Percentiles rank a stretch among this genome's conserved stretches.
phyloP scores from a whole-genome alignment of 352 stramenopile species.

The Phytophthora aleatoria region DNA sequence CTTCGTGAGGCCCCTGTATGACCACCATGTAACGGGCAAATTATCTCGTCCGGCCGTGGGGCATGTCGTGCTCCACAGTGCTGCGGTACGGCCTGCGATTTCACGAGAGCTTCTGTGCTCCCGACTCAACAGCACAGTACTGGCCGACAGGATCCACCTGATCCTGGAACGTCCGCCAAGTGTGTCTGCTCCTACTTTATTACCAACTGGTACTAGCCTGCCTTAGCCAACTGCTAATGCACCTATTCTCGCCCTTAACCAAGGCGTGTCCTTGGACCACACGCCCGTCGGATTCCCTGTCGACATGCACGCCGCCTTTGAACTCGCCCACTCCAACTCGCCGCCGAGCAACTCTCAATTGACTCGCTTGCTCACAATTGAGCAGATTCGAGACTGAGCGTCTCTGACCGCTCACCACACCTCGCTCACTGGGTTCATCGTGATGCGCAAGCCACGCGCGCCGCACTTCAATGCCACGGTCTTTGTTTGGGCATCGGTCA shows the following conservation, averaged over 20 bases:
- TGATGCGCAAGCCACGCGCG: no score
- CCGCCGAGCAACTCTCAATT: no score
- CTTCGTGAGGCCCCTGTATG: no score
- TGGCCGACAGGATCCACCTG: not conserved
- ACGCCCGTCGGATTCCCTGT: not conserved
- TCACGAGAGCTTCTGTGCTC: not conserved
- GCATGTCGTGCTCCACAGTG: not conserved
- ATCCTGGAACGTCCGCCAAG: not conserved
- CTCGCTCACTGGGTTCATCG: no score
- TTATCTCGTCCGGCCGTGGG: not conserved
- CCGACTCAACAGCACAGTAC: no score
- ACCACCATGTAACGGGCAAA: not conserved
- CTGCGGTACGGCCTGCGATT: not conserved
- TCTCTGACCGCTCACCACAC: no score
- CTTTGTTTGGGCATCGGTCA: no score
- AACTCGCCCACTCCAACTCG: not conserved
- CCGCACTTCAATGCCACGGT: no score
- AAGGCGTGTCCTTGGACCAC: not conserved
- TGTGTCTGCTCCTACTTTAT: not conserved
- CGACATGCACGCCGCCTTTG: not conserved
- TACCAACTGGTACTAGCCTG: not conserved
- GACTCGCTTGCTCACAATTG: no score
- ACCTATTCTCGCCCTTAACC: not conserved
- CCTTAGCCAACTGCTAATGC: not conserved
- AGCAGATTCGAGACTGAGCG: no score